A percentile compares a stretch with the other conserved stretches of the same genome.
Conservation (phyloP, 768 basidiomycete genomes). For the Podaxis sp. region DNA sequence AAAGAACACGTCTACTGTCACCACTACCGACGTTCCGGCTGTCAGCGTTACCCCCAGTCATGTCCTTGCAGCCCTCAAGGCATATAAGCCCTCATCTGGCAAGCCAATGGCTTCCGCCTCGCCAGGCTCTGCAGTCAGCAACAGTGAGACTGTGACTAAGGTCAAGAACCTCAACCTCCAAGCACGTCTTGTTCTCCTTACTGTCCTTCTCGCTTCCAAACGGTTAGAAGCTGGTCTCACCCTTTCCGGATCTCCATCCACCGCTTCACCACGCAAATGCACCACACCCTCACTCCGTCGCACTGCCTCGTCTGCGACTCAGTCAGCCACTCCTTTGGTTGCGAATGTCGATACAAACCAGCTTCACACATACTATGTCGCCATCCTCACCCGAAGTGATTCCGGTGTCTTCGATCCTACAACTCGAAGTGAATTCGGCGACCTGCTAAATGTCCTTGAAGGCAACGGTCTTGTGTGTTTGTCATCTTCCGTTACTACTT, state of each 20-base stretch:
- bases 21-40: slow-evolving; percentile 35
- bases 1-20: slow-evolving; percentile 23
- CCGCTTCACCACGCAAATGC: slow-evolving; percentile 35
- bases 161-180: slow-evolving; percentile 73
- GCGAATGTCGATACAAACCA: slow-evolving; percentile 55
- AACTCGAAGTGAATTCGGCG: slow-evolving; percentile 74
- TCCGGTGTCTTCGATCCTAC: slow-evolving; percentile 59
- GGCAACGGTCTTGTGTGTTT: slow-evolving; percentile 63
- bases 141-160: slow-evolving; percentile 66
- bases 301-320: slow-evolving; percentile 33
- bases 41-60: slow-evolving; percentile 63
- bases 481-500: slow-evolving; percentile 36
- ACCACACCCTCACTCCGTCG: slow-evolving; percentile 54
- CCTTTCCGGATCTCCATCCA: slow-evolving; percentile 38
- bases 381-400: slow-evolving; percentile 57
- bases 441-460: slow-evolving; percentile 71
- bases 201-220: slow-evolving; percentile 61
- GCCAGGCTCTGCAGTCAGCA: slow-evolving; percentile 26
- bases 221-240: slow-evolving; percentile 59
- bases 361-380: slow-evolving; percentile 63
- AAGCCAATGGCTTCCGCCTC: slow-evolving; percentile 26
- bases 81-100: slow-evolving; percentile 52
- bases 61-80: slow-evolving; percentile 74
- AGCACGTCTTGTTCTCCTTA: slow-evolving; percentile 66
- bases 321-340: slow-evolving; percentile 20